These are phyloP conservation scores for Peronospora destructor DNA, from an alignment of 352 stramenopile species.

Conservation along the genomic window DNA sequence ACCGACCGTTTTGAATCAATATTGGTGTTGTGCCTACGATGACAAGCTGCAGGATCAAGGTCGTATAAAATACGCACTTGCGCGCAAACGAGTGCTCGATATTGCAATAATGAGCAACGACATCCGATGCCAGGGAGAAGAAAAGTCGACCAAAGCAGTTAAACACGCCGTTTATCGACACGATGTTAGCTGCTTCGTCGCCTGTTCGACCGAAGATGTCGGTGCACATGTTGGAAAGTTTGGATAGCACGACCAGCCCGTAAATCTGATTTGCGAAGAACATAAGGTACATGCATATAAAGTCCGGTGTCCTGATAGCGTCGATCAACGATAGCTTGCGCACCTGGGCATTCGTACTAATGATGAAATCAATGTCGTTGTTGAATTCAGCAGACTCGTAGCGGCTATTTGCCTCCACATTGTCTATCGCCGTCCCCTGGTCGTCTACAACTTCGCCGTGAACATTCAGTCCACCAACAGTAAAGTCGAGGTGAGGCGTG, in stretches of 20 bases:
- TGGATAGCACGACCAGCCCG: constrained; percentile 56
- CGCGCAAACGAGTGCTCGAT: constrained; percentile 48
- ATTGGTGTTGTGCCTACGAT: constrained; percentile 52
- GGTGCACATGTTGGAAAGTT: constrained; percentile 54
- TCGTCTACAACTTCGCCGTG: constrained; percentile 45
- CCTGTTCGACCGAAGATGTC: constrained; percentile 42
- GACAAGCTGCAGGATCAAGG: constrained; percentile 45
- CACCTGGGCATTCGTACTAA: constrained; percentile 36
- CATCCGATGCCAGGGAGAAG: constrained; percentile 43
- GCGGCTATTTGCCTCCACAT: constrained; percentile 24
- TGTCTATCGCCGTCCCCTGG: constrained; percentile 13
- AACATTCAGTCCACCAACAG: constrained; percentile 44
- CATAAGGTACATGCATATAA: constrained; percentile 66
- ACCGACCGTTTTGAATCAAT: constrained; percentile 51
- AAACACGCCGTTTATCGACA: constrained; percentile 63
- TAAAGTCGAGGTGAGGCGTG: constrained; percentile 49
- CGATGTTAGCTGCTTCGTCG: constrained; percentile 37
- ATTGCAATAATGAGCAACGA: constrained; percentile 37
- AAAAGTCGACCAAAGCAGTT: constrained; percentile 52
- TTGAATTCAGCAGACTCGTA: constrained; percentile 45
- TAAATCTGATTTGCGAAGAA: constrained; percentile 64
- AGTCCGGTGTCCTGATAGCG: constrained; percentile 50
- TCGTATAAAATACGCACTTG: constrained; percentile 59
- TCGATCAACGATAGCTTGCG: constrained; percentile 45
- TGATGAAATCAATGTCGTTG: constrained; percentile 32